Evolutionary conservation across 345 rosid genomes (phyloP), one percentile per base, ranked within the genome.

Genomic region (Camelina sativa): DNA sequence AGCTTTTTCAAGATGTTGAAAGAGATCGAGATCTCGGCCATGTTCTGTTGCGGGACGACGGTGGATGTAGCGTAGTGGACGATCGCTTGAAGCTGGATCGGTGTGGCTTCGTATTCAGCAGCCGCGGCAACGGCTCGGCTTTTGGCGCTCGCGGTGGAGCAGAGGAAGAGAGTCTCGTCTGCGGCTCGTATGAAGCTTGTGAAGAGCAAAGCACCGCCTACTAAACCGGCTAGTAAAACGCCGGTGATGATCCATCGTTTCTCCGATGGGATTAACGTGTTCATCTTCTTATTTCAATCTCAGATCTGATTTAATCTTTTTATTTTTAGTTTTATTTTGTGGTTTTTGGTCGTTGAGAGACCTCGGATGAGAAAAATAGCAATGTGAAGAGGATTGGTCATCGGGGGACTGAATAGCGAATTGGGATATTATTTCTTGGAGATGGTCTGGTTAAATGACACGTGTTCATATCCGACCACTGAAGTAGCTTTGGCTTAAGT

Each of bases 31-130:
- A 87, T 82, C 66, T 87, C 91, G 4, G 79, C 83, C 2, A 74
- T 19, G n/a, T 86, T 69, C 64, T 87, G 89, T 15, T 87, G 91
- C 0, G 89, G 89, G 9, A 81, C 85, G 7, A 82, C 54, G 2
- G 47, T 61, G 6, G 89, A 75, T 2, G 91, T 87, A 19, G 89
- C 89, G 71, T 87, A 87, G 63, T 87, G 91, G 54, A 87, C 80
- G 47, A 87, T 87, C 60, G 91, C 85, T 22, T 67, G 75, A 37
- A 87, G 86, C 76, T 87, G 89, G 16, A 84, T 76, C 46, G 91
- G 85, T 3, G 86, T 79, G 1, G 87, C 77, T 1, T 53, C 12
- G 4, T 79, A 68, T 46, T 79, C 81, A 0, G 78, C 54, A 0
- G 75, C 81, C 0, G 65, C 78, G 3, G 75, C 81, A 0, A 44